Conservation (phyloP, 371 early-diverging fungal genomes). For the Mucor mucedo region DNA sequence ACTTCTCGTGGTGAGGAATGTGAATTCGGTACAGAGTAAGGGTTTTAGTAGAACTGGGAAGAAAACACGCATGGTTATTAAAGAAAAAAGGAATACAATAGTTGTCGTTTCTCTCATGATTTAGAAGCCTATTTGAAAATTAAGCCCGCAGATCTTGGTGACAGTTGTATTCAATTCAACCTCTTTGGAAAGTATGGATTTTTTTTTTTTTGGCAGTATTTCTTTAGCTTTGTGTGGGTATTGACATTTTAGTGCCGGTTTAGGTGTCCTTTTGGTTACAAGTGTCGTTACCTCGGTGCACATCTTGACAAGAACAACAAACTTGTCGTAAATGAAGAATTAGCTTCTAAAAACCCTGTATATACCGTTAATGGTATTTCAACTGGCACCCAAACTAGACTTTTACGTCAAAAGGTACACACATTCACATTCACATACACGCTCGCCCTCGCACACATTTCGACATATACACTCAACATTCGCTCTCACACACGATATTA, state of each 20-base stretch:
- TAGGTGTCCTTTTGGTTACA: conserved; percentile 68
- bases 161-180: conserved; percentile 75
- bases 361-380: conserved; percentile 48
- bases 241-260: no score
- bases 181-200: conserved; percentile 68
- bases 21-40: conserved; percentile 53
- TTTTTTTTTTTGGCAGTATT: not conserved
- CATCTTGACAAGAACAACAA: conserved; percentile 67
- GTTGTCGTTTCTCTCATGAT: conserved; percentile 75
- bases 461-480: no score
- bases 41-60: no score
- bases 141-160: conserved; percentile 78
- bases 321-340: conserved; percentile 58
- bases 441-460: no score
- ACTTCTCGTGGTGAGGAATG: conserved; percentile 60
- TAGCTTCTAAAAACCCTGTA: conserved; percentile 37
- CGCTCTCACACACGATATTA: no score
- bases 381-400: conserved; percentile 52
- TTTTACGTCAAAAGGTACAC: conserved; percentile 41
- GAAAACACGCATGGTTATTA: not conserved
- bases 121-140: conserved; percentile 60
- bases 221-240: not conserved
- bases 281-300: conserved; percentile 77
- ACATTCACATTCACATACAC: no score
- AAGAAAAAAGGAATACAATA: conserved; percentile 8